Percentiles rank a stretch among this genome's conserved stretches.
phyloP scores from a whole-genome alignment of 352 stramenopile genomes.

The Phytopythium mirpurense region DNA sequence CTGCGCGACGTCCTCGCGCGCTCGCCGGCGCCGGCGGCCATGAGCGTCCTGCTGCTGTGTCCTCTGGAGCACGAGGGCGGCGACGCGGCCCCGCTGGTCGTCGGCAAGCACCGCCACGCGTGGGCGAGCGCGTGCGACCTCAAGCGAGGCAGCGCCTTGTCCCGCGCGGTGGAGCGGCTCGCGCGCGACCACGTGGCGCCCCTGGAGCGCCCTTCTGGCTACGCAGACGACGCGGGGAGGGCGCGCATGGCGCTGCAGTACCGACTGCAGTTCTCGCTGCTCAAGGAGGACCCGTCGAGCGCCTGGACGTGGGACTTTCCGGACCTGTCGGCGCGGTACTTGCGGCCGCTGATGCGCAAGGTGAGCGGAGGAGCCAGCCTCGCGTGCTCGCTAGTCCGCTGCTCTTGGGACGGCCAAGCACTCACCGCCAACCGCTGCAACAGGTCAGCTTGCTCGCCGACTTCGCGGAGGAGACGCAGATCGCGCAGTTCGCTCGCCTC shows the following conservation, averaged over 20 bases:
- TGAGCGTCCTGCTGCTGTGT: slow-evolving; percentile 46
- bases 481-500: slow-evolving; percentile 64
- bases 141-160: slow-evolving; percentile 17
- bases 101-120: slow-evolving; percentile 66
- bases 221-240: slow-evolving; percentile 3
- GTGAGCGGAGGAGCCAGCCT: no score
- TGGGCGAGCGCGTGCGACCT: slow-evolving; percentile 38
- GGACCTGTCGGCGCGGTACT: slow-evolving; percentile 31
- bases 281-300: slow-evolving; percentile 45
- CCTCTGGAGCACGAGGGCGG: slow-evolving; percentile 10
- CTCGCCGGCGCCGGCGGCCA: not conserved
- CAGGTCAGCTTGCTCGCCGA: slow-evolving; percentile 40
- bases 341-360: slow-evolving; percentile 43
- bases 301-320: slow-evolving; percentile 44
- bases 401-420: not conserved
- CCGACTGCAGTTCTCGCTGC: slow-evolving; percentile 58
- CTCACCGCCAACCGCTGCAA: slow-evolving; percentile 1
- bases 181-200: slow-evolving; percentile 37
- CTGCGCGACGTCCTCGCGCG: slow-evolving; percentile 7
- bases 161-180: slow-evolving; percentile 31
- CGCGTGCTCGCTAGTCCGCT: not conserved
- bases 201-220: no score
- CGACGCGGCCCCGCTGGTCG: slow-evolving; percentile 19
- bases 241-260: slow-evolving; percentile 54
- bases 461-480: slow-evolving; percentile 65